Conservation (phyloP, 2,329 filamentous ascomycete genomes). For the Beauveria caledonica region DNA sequence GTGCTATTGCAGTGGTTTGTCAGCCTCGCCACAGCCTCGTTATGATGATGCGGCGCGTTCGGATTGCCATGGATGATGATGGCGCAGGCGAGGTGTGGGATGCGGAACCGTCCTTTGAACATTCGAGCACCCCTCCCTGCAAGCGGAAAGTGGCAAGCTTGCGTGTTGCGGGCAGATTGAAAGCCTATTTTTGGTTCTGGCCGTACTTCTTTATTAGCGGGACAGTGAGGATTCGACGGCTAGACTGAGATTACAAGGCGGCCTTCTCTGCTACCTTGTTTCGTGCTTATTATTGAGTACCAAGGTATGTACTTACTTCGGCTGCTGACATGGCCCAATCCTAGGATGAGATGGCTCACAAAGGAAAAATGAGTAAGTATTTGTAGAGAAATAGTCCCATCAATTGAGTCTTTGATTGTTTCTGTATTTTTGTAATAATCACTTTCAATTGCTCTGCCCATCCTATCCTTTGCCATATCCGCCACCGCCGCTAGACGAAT, state of each 20-base stretch:
- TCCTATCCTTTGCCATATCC: not conserved
- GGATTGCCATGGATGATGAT: not conserved
- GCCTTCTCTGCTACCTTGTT: no score
- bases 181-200: no score
- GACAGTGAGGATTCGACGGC: no score
- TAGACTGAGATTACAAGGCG: no score
- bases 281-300: no score
- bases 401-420: not conserved
- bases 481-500: not conserved
- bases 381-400: not conserved
- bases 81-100: not conserved
- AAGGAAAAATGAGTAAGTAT: not conserved
- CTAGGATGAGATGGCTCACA: not conserved
- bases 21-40: not conserved
- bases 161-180: no score
- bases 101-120: no score
- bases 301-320: not conserved
- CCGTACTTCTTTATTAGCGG: no score
- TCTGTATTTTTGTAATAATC: no score
- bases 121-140: no score
- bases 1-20: not conserved
- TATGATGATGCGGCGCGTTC: conserved; percentile 1
- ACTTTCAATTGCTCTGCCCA: no score
- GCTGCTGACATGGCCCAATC: not conserved
- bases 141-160: no score